Percentiles rank a stretch among this genome's conserved stretches.
Evolutionary conservation across 169 alveolate genomes (phyloP).

Genomic region (Plasmodium vivax): DNA sequence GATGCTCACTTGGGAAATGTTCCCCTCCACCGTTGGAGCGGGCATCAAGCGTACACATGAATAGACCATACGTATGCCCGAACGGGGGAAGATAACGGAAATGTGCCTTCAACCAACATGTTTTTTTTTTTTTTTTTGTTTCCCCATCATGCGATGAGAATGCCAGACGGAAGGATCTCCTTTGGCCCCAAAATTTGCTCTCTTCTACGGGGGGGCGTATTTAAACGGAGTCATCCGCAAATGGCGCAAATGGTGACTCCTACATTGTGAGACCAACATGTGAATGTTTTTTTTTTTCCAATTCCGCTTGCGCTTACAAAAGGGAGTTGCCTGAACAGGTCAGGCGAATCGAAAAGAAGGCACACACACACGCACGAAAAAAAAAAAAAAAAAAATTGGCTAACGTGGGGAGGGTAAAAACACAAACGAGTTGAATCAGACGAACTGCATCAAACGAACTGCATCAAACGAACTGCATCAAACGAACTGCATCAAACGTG

Average conservation of each 20-base stretch:
- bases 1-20: neutral
- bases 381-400: neutral
- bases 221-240: neutral
- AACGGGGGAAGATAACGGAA: neutral
- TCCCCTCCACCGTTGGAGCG: neutral
- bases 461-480: neutral
- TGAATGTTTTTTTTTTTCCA: neutral
- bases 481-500: neutral
- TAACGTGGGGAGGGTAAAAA: neutral
- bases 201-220: neutral
- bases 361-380: neutral
- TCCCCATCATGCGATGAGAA: neutral
- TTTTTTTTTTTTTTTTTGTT: no score
- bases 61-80: neutral
- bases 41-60: neutral
- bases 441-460: neutral
- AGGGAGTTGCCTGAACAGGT: neutral
- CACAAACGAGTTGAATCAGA: neutral
- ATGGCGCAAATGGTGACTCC: neutral
- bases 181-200: neutral
- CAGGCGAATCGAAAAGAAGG: neutral
- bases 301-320: neutral
- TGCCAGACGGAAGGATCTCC: neutral
- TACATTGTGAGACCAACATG: neutral
- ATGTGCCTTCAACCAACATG: neutral